Percentiles rank a stretch among this genome's conserved stretches.
Conservation (phyloP, 495 filamentous ascomycete species). For the Penicillium antarcticum region DNA sequence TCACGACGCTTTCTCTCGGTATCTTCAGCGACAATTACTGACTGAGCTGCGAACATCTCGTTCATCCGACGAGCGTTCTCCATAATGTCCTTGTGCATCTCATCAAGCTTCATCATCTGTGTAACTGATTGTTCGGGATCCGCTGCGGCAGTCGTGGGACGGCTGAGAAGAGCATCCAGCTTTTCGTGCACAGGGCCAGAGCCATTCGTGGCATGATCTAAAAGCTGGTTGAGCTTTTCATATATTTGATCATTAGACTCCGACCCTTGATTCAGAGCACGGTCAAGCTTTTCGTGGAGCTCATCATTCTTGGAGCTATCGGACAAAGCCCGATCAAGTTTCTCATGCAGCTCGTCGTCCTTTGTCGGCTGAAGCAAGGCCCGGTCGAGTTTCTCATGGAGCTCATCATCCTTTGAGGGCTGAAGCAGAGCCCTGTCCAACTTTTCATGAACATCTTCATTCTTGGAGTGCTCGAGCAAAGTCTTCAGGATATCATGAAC, state of each 20-base stretch:
- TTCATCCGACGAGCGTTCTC: slow-evolving; percentile 80
- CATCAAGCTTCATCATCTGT: slow-evolving; percentile 75
- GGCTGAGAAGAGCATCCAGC: slow-evolving; percentile 36
- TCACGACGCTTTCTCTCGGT: slow-evolving; percentile 75
- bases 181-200: slow-evolving; percentile 77
- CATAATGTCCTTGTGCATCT: slow-evolving; percentile 86
- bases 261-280: slow-evolving; percentile 59
- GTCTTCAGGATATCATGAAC: slow-evolving; percentile 81
- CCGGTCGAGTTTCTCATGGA: slow-evolving; percentile 42
- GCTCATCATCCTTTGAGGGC: slow-evolving; percentile 37
- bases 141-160: slow-evolving; percentile 18
- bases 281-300: slow-evolving; percentile 42
- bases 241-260: slow-evolving; percentile 49
- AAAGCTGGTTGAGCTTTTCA: slow-evolving; percentile 51
- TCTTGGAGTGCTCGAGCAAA: slow-evolving; percentile 61
- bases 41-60: slow-evolving; percentile 80
- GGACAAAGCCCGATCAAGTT: slow-evolving; percentile 53
- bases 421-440: slow-evolving; percentile 60
- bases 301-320: slow-evolving; percentile 36
- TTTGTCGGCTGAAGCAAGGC: slow-evolving; percentile 59
- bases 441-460: slow-evolving; percentile 39
- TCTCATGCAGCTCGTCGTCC: slow-evolving; percentile 39
- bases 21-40: slow-evolving; percentile 71
- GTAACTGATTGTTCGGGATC: slow-evolving; percentile 42
- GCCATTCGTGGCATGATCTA: slow-evolving; percentile 52